Base-by-base conservation (phyloP, 2,329 filamentous ascomycete species). In the Fusarium xyrophilum region DNA sequence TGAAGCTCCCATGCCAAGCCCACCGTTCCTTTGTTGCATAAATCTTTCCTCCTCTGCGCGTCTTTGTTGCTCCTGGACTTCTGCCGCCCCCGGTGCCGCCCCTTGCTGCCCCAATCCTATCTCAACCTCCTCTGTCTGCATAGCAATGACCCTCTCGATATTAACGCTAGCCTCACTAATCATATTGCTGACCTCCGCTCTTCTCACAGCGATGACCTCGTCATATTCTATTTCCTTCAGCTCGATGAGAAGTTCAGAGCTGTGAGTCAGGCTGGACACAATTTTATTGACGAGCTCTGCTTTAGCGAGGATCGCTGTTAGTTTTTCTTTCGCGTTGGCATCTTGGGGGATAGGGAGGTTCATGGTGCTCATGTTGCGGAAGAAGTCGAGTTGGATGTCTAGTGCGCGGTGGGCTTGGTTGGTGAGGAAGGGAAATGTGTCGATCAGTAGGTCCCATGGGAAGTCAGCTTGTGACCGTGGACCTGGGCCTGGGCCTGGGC, bases 271-370 rank as follows among this genome's bases (percentile, higher is more conserved):
- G 3, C 23, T 35, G 4, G 7, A 7, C 3, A 53, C 7, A 2
- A 57, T 27, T 1, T 57, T 19, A 12, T 33, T 56, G 17, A 56
- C 14, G 2, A 39, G 8, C 4, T 15, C 12, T 1, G 44, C 19
- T 30, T 56, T 52, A 1, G 28, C 10, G 4, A 56, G 15, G 3
- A 57, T 39, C 2, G 1, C 13, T 4, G 3, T 10, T 3, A 53
- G 3, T 2, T 14, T 25, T 7, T 57, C 12, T 23, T 14, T 27
- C 30, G 0, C 36, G 14, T 2, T 5, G 1, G 9, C 5, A 6
- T 53, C 36, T 23, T 35, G 15, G 1, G 25, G 23, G 3, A 39
- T 3, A 6, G 46, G 3, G 23, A 57, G 11, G 11, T 12, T n/a
- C 5, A 17, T 8, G 7, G 10, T 28, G 7, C 33, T 40, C 7